Evolutionary conservation across 495 filamentous ascomycete species (phyloP).

Genomic region (Aspergillus hancockii): DNA sequence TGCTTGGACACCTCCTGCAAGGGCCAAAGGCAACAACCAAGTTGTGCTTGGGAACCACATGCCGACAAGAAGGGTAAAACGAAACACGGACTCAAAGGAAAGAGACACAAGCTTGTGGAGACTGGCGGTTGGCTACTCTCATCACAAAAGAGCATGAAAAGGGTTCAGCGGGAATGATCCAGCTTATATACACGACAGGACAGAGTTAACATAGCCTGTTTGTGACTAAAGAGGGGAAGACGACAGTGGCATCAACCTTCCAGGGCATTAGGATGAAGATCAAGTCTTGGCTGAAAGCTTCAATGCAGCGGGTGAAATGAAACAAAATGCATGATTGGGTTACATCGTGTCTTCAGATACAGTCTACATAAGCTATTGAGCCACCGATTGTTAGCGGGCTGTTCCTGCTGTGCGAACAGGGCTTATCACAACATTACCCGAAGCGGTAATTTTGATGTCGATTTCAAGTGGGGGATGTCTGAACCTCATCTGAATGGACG

Average conservation of each 20-base stretch:
- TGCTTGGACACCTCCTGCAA: constrained; percentile 3
- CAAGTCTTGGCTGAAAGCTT: constrained; percentile 1
- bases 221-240: background rate
- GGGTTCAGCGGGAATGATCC: background rate
- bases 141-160: background rate
- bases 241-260: background rate
- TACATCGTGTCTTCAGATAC: background rate
- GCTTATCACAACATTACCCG: background rate
- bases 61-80: background rate
- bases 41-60: background rate
- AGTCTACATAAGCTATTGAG: background rate
- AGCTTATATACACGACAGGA: background rate
- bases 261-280: background rate
- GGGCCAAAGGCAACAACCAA: constrained; percentile 3
- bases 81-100: no score
- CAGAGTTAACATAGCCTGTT: background rate
- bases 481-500: background rate
- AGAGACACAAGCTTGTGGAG: no score
- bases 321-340: background rate
- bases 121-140: background rate
- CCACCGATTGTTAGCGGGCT: background rate
- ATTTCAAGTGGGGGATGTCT: background rate
- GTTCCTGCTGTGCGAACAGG: background rate
- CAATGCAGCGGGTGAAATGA: background rate
- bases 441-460: background rate